Conservation (phyloP, 1,139 yeast genomes). For the Chernovozyma sophiae-reginae region DNA sequence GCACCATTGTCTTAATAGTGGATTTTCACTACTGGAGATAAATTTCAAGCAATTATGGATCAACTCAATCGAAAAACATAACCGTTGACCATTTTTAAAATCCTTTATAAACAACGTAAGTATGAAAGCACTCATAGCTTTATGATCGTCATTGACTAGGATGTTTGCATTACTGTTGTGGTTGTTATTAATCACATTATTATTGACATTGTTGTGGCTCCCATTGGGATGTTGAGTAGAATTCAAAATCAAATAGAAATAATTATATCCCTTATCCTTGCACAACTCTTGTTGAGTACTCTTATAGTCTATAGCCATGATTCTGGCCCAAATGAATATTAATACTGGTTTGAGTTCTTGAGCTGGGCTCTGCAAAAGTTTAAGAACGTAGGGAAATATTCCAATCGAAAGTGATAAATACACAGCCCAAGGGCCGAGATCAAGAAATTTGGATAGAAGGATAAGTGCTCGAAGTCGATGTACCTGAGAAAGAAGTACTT, state of each 20-base stretch:
- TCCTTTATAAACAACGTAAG: slow-evolving; percentile 79
- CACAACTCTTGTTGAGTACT: slow-evolving; percentile 90
- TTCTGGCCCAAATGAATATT: slow-evolving; percentile 96
- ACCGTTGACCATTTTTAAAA: slow-evolving; percentile 73
- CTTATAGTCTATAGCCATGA: slow-evolving; percentile 90
- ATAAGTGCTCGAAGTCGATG: slow-evolving; percentile 89
- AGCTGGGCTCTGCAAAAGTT: slow-evolving; percentile 89
- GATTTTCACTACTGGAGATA: slow-evolving; percentile 72
- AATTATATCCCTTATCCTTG: slow-evolving; percentile 86
- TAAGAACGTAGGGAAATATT: slow-evolving; percentile 90
- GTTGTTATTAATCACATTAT: slow-evolving; percentile 12
- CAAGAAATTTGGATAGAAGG: slow-evolving; percentile 77
- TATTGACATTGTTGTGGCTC: slow-evolving; percentile 14
- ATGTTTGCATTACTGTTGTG: slow-evolving; percentile 19
- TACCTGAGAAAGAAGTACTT: slow-evolving; percentile 87
- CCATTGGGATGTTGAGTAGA: slow-evolving; percentile 27
- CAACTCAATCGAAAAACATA: slow-evolving; percentile 72
- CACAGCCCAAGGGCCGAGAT: slow-evolving; percentile 97
- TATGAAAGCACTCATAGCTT: slow-evolving; percentile 94
- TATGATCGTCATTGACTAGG: slow-evolving; percentile 67
- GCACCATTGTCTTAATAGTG: slow-evolving; percentile 90
- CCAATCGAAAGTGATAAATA: slow-evolving; percentile 90
- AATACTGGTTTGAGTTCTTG: slow-evolving; percentile 91
- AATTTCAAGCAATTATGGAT: slow-evolving; percentile 65
- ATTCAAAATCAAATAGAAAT: slow-evolving; percentile 72